Conservation (phyloP, 129 eudicot species). For the Helianthus annuus region HanXRQr2.0-SUNRISE NC_035441.2:140837423-140837922, state of each 20-base stretch:
- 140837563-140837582: slow-evolving; percentile 74
- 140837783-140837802: slow-evolving; percentile 88
- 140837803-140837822: slow-evolving; percentile 72
- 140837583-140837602: slow-evolving; percentile 61
- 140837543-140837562: slow-evolving; percentile 63
- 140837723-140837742: slow-evolving; percentile 68
- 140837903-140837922: slow-evolving; percentile 81
- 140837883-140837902: slow-evolving; percentile 65
- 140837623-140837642: slow-evolving; percentile 31
- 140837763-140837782: slow-evolving; percentile 93
- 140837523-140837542: slow-evolving; percentile 63
- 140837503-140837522: slow-evolving; percentile 51
- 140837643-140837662: slow-evolving; percentile 46
- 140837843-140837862: slow-evolving; percentile 79
- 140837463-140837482: slow-evolving; percentile 29
- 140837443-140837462: slow-evolving; percentile 40
- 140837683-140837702: slow-evolving; percentile 58
- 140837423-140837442: slow-evolving; percentile 37
- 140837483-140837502: slow-evolving; percentile 47
- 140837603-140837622: slow-evolving; percentile 46
- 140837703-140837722: slow-evolving; percentile 52
- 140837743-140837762: slow-evolving; percentile 69
- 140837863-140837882: slow-evolving; percentile 80
- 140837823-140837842: slow-evolving; percentile 97
- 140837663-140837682: slow-evolving; percentile 50